Base-by-base conservation (phyloP, 2,329 filamentous ascomycete species). In the Neofusicoccum parvum region DNA sequence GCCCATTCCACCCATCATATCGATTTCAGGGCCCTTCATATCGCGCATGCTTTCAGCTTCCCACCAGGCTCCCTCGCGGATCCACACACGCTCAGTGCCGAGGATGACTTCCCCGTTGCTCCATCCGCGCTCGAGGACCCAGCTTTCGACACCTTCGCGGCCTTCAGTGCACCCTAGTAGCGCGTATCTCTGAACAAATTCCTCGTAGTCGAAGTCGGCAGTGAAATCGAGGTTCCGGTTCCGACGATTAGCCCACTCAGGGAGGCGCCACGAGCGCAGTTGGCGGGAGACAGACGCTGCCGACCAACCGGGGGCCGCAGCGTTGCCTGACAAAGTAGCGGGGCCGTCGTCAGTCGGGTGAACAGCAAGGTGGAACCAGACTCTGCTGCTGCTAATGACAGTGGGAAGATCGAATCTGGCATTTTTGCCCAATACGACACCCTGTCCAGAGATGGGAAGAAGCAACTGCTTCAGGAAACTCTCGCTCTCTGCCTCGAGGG, bases 41-140 rank as follows among this genome's bases (percentile, higher is more conserved):
- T 99, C 95, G 34, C 98, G 88, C 91, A 97, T 96, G 67, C 87
- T 92, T 80, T 99, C 95, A 5, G 94, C 94, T 78, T 98, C 94
- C 94, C 94, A 98, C 94, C 95, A 99, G 2, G 94, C 91, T 65
- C 83, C 86, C 78, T 99, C 95, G 58, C 94, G 88, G 82, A 98
- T 94, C 95, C 95, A 99, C 48, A 99, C 88, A 37, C 95, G 91
- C 77, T 98, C 93, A 66, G 88, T 89, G 64, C 95, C 95, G 37
- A 98, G 84, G 5, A 97, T 88, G 1, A 98, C 93, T 79, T 98
- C 95, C 45, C 95, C 95, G 71, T 99, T 99, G 80, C 92, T 97
- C 95, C 95, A 99, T 1, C 95, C 95, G 66, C 95, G 89, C 79
- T 98, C 94, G 58, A 98, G 85, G 66, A 96, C 85, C 92, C 94